phyloP scores from a whole-genome alignment of 306 rosid species.

The Fragaria ananassa region DNA sequence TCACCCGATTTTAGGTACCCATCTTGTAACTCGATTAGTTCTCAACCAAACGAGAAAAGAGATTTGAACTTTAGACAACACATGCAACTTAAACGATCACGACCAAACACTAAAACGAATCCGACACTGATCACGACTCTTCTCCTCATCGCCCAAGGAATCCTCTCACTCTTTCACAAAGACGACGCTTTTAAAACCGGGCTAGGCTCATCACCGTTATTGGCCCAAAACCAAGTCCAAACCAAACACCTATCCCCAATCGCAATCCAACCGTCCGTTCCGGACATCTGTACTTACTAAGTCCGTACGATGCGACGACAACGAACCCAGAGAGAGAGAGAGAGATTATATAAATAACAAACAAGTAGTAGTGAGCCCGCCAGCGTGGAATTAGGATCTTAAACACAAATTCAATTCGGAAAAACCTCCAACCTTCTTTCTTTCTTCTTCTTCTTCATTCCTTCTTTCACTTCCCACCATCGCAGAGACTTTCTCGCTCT shows the following conservation, averaged over 20 bases:
- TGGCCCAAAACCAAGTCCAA: neutral
- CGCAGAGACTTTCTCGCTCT: neutral
- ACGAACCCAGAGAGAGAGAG: neutral
- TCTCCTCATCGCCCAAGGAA: too few species aligned
- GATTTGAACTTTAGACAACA: neutral
- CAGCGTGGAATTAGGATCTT: conserved; percentile 9
- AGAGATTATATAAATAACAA: too few species aligned
- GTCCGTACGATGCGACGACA: neutral
- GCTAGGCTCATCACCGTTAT: neutral
- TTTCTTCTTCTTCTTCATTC: neutral
- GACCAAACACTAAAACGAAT: too few species aligned
- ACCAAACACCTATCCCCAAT: neutral
- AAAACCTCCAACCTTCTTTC: neutral
- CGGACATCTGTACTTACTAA: neutral
- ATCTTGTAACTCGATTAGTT: too few species aligned
- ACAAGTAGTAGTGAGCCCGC: neutral
- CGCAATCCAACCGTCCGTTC: neutral
- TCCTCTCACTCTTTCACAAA: too few species aligned
- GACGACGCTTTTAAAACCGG: neutral
- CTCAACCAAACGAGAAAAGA: too few species aligned
- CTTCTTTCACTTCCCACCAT: neutral
- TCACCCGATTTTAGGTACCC: too few species aligned
- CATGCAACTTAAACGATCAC: too few species aligned
- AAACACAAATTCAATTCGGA: neutral
- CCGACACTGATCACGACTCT: too few species aligned